These are phyloP conservation scores for Candida pseudofarinosa DNA, from an alignment of 805 yeast genomes.

Conservation along the genomic window DNA sequence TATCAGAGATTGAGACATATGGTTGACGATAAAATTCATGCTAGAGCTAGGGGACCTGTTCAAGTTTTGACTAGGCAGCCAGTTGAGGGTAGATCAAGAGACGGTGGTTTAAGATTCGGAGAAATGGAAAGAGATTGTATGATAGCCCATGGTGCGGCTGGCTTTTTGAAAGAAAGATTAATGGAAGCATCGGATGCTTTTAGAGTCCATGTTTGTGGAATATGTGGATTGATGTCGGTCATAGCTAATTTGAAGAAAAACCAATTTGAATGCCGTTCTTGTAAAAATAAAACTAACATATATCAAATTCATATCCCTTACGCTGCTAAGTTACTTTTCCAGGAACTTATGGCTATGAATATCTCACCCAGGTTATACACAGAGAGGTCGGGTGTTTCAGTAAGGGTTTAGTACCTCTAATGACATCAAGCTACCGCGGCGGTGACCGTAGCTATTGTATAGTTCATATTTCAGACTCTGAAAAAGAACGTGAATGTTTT, in stretches of 20 bases:
- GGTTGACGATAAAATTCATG: conserved; percentile 99
- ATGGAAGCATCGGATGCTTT: conserved; percentile 99
- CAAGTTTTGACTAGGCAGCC: conserved; percentile 98
- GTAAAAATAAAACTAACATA: conserved; percentile 97
- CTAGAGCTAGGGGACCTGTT: conserved; percentile 98
- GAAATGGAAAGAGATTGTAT: conserved; percentile 99
- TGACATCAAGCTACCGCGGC: too few relatives aligned
- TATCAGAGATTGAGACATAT: conserved; percentile 98
- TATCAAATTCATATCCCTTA: conserved; percentile 97
- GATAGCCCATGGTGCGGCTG: conserved; percentile 99
- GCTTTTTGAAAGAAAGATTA: conserved; percentile 93
- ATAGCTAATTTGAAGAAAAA: conserved; percentile 96
- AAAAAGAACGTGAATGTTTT: too few relatives aligned
- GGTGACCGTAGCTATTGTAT: too few relatives aligned
- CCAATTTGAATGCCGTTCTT: conserved; percentile 97
- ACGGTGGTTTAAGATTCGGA: conserved; percentile 98
- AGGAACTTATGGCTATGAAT: conserved; percentile 99
- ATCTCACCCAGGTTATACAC: conserved; percentile 95
- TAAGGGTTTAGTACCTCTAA: conserved; percentile 31
- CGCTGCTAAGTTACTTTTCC: conserved; percentile 97
- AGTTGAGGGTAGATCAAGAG: conserved; percentile 98
- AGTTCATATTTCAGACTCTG: too few relatives aligned
- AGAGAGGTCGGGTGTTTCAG: conserved; percentile 68
- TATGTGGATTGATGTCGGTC: conserved; percentile 97
- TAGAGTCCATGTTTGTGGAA: conserved; percentile 96